Percentiles rank a stretch among this genome's conserved stretches.
Conservation (phyloP, 1,284 basidiomycete genomes). For the Mycosarcoma maydis region DNA sequence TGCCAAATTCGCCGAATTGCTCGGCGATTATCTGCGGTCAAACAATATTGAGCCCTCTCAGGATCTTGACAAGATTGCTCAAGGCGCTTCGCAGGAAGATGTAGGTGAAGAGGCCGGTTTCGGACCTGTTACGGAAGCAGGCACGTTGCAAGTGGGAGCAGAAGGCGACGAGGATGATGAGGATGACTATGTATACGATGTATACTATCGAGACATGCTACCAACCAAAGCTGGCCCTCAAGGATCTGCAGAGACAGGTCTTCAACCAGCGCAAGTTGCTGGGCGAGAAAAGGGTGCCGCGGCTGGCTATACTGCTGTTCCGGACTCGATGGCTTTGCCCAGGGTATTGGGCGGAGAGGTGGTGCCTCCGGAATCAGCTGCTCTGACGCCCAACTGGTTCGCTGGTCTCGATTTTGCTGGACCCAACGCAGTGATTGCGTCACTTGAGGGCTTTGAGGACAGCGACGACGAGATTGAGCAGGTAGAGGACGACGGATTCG, state of each 20-base stretch:
- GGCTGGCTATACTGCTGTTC: constrained; percentile 20
- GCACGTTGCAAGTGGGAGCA: background rate
- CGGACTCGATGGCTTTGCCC: constrained; percentile 32
- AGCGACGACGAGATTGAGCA: constrained; percentile 42
- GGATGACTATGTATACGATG: constrained; percentile 62
- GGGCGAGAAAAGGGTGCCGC: constrained; percentile 41
- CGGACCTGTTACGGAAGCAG: background rate
- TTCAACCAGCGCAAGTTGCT: constrained; percentile 34
- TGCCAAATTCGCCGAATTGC: constrained; percentile 53
- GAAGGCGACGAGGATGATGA: constrained; percentile 26
- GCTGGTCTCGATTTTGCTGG: constrained; percentile 35
- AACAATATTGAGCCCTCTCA: constrained; percentile 44
- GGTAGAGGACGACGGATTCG: constrained; percentile 37
- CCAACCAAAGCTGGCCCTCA: constrained; percentile 38
- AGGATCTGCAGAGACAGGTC: constrained; percentile 31
- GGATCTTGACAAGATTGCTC: constrained; percentile 35
- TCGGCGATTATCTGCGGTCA: constrained; percentile 47
- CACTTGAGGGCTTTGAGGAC: constrained; percentile 36
- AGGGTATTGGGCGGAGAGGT: constrained; percentile 41
- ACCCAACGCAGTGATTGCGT: constrained; percentile 30
- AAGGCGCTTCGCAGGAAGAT: constrained; percentile 15
- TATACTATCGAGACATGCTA: constrained; percentile 60
- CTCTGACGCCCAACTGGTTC: constrained; percentile 19
- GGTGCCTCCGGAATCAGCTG: constrained; percentile 25
- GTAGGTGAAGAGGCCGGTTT: background rate